Base-by-base conservation (phyloP, 176 grass and related monocot genomes). In the Oryza nivara region DNA sequence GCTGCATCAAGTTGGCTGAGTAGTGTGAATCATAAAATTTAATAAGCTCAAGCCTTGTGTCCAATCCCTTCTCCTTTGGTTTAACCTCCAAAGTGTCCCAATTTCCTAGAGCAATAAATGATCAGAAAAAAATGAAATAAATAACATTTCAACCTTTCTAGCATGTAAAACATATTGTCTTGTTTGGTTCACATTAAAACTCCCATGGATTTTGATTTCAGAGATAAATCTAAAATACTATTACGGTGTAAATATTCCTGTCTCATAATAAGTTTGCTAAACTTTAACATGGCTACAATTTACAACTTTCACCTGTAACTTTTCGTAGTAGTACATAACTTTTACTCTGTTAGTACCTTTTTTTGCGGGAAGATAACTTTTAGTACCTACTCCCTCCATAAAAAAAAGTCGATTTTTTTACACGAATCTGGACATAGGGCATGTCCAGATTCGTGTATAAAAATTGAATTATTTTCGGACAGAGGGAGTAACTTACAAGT, bases 1-100 rank as follows among this genome's bases (percentile, higher is more conserved):
- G 96, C 64, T 98, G 88, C 96, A 98, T 98, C 70, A 98, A 85
- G 76, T 98, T 98, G 23, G 96, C 96, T 75, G 96, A 98, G 84
- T 98, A 98, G 80, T 93, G 91, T 72, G 85, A 85, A 85, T 98
- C 86, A 48, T 98, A 98, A 86, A 98, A 98, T 77, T 95, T 98
- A 70, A 98, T 74, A 74, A 98, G 89, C 81, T 95, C 93, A 75
- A 77, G 68, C 75, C 96, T 98, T 85, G 96, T 98, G 80, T 95
- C 93, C 40, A 98, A 70, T 82, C 96, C 96, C 82, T 90, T 98
- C 66, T 86, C 93, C 89, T 95, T 98, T 74, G 96, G 85, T 86
- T 86, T 91, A 74, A 93, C 93, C 82, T 98, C 93, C 77, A 98
- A 76, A 61, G 96, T 98, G 54, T 92, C 78, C 96, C 96, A 98